Base-by-base conservation (phyloP, 768 basidiomycete genomes). In the Suillus tomentosus region DNA sequence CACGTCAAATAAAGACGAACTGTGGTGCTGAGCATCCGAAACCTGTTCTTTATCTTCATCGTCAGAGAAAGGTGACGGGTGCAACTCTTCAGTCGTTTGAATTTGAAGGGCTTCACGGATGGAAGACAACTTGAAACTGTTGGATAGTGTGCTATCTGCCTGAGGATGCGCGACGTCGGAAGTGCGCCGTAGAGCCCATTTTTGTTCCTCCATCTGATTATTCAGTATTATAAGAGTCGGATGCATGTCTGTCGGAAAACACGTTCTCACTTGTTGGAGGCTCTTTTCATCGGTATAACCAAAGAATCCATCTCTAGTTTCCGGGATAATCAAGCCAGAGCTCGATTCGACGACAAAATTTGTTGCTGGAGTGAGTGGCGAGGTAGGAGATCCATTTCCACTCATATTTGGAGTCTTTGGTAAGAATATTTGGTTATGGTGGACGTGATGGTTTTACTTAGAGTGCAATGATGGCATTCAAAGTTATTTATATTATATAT, bases 271-370 rank as follows among this genome's bases (percentile, higher is more conserved):
- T 67, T 91, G 89, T 69, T 87, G 87, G 37, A 90, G 81, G 42
- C 78, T 87, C 70, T 89, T 90, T 77, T 94, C 93, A 68, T 94
- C 91, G 24, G 79, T 80, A 74, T 94, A 94, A 10, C 88, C 88
- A 73, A 90, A 94, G 75, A 87, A 94, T 0, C 87, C 90, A 70
- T 92, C 90, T 66, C 84, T 82, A 3, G 85, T 75, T 68, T 89
- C 82, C 10, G 81, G 78, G 22, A 78, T 76, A 48, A 76, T 67
- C 48, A 85, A 68, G 2, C 76, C 77, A 5, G 75, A 68, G 37
- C 61, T 66, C n/a, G 69, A 55, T 60, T 70, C 73, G 34, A 62
- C 40, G 15, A 61, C 64, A 40, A 42, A 31, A 22, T 60, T 40
- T 22, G 70, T 19, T 9, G 5, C 45, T 24, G 64, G 19, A 39